phyloP scores from a whole-genome alignment of 2,329 filamentous ascomycete genomes.

The Epichloe glyceriae region DNA sequence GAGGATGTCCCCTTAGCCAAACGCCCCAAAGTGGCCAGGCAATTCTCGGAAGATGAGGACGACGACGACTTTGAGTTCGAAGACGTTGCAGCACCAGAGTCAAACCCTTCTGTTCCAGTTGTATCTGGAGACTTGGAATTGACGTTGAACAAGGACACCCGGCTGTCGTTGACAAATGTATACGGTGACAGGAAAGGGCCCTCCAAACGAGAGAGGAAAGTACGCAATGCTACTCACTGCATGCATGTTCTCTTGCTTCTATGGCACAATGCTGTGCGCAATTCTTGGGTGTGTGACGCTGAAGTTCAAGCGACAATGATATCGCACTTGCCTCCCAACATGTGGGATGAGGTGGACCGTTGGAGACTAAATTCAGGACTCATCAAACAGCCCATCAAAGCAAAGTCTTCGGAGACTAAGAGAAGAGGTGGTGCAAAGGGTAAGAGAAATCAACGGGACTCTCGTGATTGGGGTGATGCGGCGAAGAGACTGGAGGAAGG shows the following conservation, averaged over 20 bases:
- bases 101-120: conserved; percentile 32
- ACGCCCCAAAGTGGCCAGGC: conserved; percentile 21
- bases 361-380: conserved; percentile 61
- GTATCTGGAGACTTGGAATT: conserved; percentile 59
- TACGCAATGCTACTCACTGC: conserved; percentile 69
- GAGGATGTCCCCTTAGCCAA: conserved; percentile 29
- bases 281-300: conserved; percentile 69
- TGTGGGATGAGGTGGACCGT: conserved; percentile 61
- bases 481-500: conserved; percentile 59
- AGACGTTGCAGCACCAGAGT: conserved; percentile 51
- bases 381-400: conserved; percentile 23
- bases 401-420: conserved; percentile 12
- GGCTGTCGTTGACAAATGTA: conserved; percentile 47
- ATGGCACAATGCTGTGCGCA: conserved; percentile 79
- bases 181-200: conserved; percentile 66
- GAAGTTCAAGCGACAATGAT: conserved; percentile 65
- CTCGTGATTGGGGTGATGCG: conserved; percentile 55
- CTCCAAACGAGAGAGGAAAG: conserved; percentile 69
- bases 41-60: conserved; percentile 12
- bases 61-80: conserved; percentile 40
- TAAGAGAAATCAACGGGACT: conserved; percentile 18
- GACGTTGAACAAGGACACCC: conserved; percentile 48
- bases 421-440: conserved; percentile 18
- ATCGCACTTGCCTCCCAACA: conserved; percentile 52
- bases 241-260: conserved; percentile 80